Evolutionary conservation across 208 protist species (phyloP).

Genomic region (Leishmania gerbilli): DNA sequence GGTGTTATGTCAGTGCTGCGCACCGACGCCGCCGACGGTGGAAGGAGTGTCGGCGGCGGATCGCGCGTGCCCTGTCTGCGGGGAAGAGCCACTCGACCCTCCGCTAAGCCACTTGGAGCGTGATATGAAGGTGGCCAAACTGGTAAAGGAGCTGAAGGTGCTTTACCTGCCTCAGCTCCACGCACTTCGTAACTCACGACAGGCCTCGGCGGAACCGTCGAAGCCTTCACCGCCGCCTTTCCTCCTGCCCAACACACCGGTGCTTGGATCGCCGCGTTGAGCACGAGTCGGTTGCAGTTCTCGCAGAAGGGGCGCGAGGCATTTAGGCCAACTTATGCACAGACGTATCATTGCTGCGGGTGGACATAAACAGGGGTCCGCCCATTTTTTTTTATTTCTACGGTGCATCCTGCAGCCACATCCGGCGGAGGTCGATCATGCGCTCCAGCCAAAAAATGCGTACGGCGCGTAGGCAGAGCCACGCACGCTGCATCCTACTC

Average conservation of each 20-base stretch:
- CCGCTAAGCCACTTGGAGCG: conserved; percentile 50
- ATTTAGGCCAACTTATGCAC: not conserved
- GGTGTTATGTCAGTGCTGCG: conserved; percentile 63
- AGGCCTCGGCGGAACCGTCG: conserved; percentile 16
- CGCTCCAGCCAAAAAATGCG: not conserved
- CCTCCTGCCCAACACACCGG: conserved; percentile 22
- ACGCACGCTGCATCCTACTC: not conserved
- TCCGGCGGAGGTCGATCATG: not conserved
- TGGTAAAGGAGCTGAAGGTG: conserved; percentile 82
- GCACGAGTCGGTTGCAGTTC: not conserved
- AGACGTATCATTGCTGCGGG: not conserved
- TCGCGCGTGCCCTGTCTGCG: conserved; percentile 57
- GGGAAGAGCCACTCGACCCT: conserved; percentile 62
- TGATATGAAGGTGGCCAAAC: conserved; percentile 48
- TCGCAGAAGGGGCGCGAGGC: not conserved
- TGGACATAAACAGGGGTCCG: not conserved
- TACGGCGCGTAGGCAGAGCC: not conserved
- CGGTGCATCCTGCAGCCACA: not conserved
- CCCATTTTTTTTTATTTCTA: not conserved
- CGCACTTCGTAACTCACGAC: conserved; percentile 15
- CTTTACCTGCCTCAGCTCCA: conserved; percentile 65
- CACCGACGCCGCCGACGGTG: conserved; percentile 49
- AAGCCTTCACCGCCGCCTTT: conserved; percentile 25
- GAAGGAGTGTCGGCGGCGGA: conserved; percentile 37
- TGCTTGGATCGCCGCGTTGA: conserved; percentile 23